Evolutionary conservation across 1,139 yeast genomes (phyloP).

Genomic region (Saccharomyces hybrid): DNA sequence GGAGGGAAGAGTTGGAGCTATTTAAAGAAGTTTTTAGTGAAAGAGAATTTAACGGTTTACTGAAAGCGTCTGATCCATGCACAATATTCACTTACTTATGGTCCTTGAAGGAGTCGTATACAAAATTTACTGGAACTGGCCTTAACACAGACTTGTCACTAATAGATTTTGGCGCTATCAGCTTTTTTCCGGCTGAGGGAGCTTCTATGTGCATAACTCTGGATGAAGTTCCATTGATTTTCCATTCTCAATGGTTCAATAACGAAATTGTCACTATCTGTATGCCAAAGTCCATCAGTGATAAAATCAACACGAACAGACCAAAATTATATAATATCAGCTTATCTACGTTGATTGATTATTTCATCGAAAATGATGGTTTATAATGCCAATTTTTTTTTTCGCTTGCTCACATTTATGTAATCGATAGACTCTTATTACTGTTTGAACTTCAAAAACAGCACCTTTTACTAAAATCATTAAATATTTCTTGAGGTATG

Average conservation of each 20-base stretch:
- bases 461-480: not conserved
- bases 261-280: constrained; percentile 13
- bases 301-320: not conserved
- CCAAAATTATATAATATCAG: not conserved
- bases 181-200: not conserved
- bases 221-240: constrained; percentile 8
- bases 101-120: constrained; percentile 69
- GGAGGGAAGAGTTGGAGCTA: constrained; percentile 33
- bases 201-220: constrained; percentile 7
- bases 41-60: constrained; percentile 36
- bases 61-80: constrained; percentile 9
- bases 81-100: constrained; percentile 47
- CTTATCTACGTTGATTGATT: not conserved
- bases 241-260: constrained; percentile 20
- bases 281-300: not conserved
- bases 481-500: constrained; percentile 14
- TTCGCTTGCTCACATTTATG: not conserved
- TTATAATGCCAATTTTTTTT: not conserved
- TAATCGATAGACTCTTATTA: not conserved
- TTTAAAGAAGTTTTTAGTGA: constrained; percentile 45
- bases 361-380: not conserved
- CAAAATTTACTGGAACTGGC: constrained; percentile 57
- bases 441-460: no score
- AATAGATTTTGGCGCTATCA: constrained; percentile 24
- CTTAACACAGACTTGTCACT: constrained; percentile 43